phyloP scores from a whole-genome alignment of 2,329 filamentous ascomycete genomes.

The Fusarium multiceps region DNA sequence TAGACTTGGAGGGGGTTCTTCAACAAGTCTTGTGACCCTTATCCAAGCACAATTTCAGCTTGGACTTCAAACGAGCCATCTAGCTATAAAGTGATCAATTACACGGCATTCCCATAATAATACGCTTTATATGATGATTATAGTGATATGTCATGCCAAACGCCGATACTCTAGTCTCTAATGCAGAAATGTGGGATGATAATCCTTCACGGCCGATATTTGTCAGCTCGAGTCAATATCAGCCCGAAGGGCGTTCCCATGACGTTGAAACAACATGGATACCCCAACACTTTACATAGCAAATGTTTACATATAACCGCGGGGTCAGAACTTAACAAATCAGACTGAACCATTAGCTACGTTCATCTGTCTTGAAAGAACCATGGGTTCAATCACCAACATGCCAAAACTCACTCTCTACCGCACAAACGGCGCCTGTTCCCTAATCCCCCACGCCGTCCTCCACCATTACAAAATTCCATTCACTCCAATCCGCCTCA shows the following conservation, averaged over 20 bases:
- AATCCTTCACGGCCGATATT: background rate
- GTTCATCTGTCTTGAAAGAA: no score
- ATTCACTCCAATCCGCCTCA: conserved; percentile 39
- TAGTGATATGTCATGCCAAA: no score
- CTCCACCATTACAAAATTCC: conserved; percentile 48
- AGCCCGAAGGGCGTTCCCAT: background rate
- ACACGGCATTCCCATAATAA: no score
- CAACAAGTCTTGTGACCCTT: background rate
- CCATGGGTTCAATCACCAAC: background rate
- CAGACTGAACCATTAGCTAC: fast-evolving
- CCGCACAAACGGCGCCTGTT: conserved; percentile 46
- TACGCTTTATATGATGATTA: no score
- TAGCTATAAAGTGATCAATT: no score
- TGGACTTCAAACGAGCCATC: no score
- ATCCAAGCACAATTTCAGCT: no score
- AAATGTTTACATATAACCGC: background rate
- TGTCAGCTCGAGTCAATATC: conserved; percentile 12
- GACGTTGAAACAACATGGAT: background rate
- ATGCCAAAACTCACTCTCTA: conserved; percentile 48
- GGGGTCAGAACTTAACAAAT: no score
- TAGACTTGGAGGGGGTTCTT: background rate
- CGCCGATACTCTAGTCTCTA: background rate
- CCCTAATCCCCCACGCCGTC: conserved; percentile 47
- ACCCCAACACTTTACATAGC: no score
- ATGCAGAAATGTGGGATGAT: background rate